Evolutionary conservation across 2,329 filamentous ascomycete genomes (phyloP), one percentile per base, ranked within the genome.

Genomic region (Sclerotinia spermophila): DNA sequence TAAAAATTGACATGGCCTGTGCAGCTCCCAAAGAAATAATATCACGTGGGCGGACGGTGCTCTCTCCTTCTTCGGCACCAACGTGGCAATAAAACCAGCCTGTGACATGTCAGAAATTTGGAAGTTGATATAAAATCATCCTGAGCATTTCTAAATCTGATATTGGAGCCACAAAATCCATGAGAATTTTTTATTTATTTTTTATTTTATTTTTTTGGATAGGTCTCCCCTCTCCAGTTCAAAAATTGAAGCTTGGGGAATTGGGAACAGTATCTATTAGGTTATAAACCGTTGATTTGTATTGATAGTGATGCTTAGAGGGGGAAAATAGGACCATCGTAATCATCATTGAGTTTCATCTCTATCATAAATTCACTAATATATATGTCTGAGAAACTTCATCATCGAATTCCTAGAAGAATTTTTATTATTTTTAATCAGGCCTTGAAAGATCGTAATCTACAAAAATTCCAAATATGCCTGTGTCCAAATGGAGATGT

Each of bases 1-100:
- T 21, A 60, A 35, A 40, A 7, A 40, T 17, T n/a, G 19, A 33
- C 11, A 35, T 35, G 17, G 30, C 24, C 8, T 24, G 33, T 59
- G 30, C 30, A 40, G 75, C 87, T 87, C 17, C n/a, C 7, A 30
- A 33, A 7, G 13, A 42, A 19, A 8, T 19, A 6, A 30, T 8
- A 55, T 55, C 51, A 55, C 51, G 51, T 55, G 51, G 7, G 17
- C 38, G 38, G 11, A n/a, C n/a, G n/a, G n/a, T n/a, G n/a, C n/a
- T n/a, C n/a, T n/a, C n/a, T n/a, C n/a, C 45, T 48, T 48, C 24
- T 4, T n/a, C 0, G 13, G 10, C 45, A n/a, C n/a, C 24, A 4
- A 48, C 24, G 45, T 2, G 10, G 10, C 45, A 48, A 1, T n/a
- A n/a, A n/a, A 5, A 48, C 2, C 10, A 48, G n/a, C 45, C 24